Evolutionary conservation across 2,329 filamentous ascomycete genomes (phyloP), one percentile per base, ranked within the genome.

Genomic region (Pezicula neosporulosa): DNA sequence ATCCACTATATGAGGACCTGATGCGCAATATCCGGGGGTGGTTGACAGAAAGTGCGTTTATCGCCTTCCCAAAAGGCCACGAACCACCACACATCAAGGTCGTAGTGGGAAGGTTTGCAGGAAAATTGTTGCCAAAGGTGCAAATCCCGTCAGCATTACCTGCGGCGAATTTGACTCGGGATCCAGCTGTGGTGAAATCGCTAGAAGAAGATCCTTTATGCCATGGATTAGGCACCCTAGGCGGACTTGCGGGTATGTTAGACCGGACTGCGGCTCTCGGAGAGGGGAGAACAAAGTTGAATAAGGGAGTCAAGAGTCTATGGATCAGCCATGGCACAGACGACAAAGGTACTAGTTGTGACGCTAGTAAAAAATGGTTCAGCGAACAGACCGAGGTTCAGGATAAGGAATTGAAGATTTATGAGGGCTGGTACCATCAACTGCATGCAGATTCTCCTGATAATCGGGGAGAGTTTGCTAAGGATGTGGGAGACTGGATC

Each of bases 181-280:
- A 93, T 68, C 73, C 78, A 21, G 80, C 72, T 19, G 81, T 89
- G 2, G 77, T 80, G 48, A 73, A 80, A 62, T 77, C 74, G 24
- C 78, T 89, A 57, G 71, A 73, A 2, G 77, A 81, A 28, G 92
- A 97, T 68, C 65, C 76, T 46, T 74, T 96, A 48, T 83, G 85
- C 68, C 91, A 96, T 70, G 80, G 93, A 68, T 93, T 84, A 2
- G 92, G 90, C 35, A 96, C 92, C 6, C 76, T 96, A n/a, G 86
- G 92, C 67, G 89, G 89, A 1, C 67, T 96, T 33, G 80, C 87
- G 0, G 85, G 82, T 0, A 78, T 96, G 78, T 72, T 97, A 57
- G 89, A 95, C 66, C 81, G 92, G 24, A 86, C 86, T 1, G 71
- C 71, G 5, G 76, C 75, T 48, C 70, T 96, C 54, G 71, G 81